Evolutionary conservation across 2,329 filamentous ascomycete genomes (phyloP).

Genomic region (Ceratocystis ficicola): DNA sequence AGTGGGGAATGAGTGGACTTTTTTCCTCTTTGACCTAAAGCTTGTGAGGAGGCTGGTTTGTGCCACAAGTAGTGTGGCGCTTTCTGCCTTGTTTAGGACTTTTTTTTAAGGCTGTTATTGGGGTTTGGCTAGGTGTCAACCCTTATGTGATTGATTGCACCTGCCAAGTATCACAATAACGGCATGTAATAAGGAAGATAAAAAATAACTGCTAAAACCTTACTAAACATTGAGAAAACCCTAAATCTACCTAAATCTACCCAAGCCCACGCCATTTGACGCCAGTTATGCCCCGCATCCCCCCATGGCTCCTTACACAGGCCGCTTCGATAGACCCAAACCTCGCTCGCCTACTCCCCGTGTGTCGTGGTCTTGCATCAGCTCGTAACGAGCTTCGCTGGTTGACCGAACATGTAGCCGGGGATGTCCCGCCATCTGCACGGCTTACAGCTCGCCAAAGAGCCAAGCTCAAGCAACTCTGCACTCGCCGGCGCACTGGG

Average conservation of each 20-base stretch:
- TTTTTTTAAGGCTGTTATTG: background rate
- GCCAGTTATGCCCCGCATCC: conserved; percentile 47
- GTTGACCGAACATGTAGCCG: conserved; percentile 50
- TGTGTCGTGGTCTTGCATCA: conserved; percentile 50
- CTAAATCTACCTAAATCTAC: background rate
- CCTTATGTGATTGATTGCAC: background rate
- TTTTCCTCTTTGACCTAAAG: background rate
- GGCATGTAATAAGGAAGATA: too few relatives aligned
- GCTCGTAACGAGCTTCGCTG: conserved; percentile 60
- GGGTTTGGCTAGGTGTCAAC: background rate
- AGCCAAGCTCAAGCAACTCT: conserved; percentile 29
- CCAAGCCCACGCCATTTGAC: background rate
- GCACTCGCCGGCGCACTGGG: conserved; percentile 43
- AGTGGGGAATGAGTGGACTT: conserved; percentile 5
- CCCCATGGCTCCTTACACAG: conserved; percentile 43
- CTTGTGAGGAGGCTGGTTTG: background rate
- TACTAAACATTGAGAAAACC: too few relatives aligned
- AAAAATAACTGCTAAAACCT: too few relatives aligned
- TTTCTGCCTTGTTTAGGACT: background rate
- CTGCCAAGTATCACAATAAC: background rate
- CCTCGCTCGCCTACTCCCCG: conserved; percentile 49
- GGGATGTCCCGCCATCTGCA: conserved; percentile 23
- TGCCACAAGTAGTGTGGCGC: conserved; percentile 1
- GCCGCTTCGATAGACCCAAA: conserved; percentile 44
- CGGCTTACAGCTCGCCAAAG: background rate